Base-by-base conservation (phyloP, 75 land plant genomes). In the Pinus albicaulis region DNA sequence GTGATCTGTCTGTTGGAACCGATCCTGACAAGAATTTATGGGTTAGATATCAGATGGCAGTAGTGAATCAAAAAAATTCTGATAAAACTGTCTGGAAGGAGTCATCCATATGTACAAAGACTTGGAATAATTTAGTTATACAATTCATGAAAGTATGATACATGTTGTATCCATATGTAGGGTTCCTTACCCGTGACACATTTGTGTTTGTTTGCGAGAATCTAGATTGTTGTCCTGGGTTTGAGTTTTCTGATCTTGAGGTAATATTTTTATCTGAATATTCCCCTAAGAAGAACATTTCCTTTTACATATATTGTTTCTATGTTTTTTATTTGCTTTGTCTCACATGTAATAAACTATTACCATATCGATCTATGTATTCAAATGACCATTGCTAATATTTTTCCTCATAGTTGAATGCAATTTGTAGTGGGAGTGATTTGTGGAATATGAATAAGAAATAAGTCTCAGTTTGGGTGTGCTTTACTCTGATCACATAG, bases 141-240 rank as follows among this genome's bases (percentile, higher is more conserved):
- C 82, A 86, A 79, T 86, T 86, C 71, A 86, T 86, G 85, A 86
- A 86, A 81, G 87, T 86, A 25, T 86, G 79, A 12, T 82, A 82
- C 60, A 83, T 86, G 87, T 78, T 86, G 79, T 85, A 86, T 23
- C 82, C 85, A 31, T 79, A 83, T 76, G 85, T 79, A 72, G 87
- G 87, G n/a, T 82, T 86, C 57, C 60, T 86, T 66, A 64, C 83
- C 22, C 87, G 82, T 25, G 85, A 82, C 62, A 86, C 82, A 60
- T 77, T 86, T 23, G 82, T 82, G 41, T 86, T 86, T 73, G 75
- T 80, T 31, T 86, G 87, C 74, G 85, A 86, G 63, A 86, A 82
- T 57, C 79, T 82, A 26, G 85, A 86, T 57, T 86, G 87, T 74
- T 82, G 87, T 75, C 87, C 87, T 7, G 82, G 85, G 87, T 86